Conservation (phyloP, 176 grass and related monocot genomes). For the Triticum urartu region DNA sequence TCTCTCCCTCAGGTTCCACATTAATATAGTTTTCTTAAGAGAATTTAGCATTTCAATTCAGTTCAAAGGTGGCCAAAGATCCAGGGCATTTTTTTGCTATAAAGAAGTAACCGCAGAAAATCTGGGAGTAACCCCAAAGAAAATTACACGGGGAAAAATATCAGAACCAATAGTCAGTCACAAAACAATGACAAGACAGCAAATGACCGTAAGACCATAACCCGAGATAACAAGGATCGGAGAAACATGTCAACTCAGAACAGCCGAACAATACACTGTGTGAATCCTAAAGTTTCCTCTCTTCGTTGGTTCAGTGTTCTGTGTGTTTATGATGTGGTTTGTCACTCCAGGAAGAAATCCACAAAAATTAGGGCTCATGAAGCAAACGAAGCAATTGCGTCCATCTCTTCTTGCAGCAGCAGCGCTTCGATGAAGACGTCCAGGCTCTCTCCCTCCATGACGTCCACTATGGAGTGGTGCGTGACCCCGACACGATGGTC, state of each 20-base stretch:
- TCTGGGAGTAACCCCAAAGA: neutral
- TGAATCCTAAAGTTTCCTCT: neutral
- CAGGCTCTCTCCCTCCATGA: constrained; percentile 79
- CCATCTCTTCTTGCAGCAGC: constrained; percentile 79
- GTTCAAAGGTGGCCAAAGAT: neutral
- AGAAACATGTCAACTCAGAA: neutral
- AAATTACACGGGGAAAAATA: neutral
- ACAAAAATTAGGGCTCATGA: neutral
- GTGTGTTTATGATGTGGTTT: neutral
- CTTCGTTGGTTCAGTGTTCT: neutral
- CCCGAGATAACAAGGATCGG: neutral
- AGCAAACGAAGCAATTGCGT: constrained; percentile 70
- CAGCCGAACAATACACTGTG: neutral
- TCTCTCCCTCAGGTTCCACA: too few relatives aligned
- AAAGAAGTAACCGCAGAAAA: neutral
- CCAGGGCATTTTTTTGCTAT: too few relatives aligned
- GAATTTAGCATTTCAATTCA: neutral
- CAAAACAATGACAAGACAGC: neutral
- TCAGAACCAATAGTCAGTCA: neutral
- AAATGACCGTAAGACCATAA: neutral
- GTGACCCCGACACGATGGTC: constrained; percentile 85
- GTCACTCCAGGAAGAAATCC: neutral
- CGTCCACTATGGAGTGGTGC: constrained; percentile 71
- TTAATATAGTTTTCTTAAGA: too few relatives aligned
- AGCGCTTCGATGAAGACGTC: constrained; percentile 69